Conservation (phyloP, 192 early-diverging fungal genomes). For the Coemansia sp. region DNA sequence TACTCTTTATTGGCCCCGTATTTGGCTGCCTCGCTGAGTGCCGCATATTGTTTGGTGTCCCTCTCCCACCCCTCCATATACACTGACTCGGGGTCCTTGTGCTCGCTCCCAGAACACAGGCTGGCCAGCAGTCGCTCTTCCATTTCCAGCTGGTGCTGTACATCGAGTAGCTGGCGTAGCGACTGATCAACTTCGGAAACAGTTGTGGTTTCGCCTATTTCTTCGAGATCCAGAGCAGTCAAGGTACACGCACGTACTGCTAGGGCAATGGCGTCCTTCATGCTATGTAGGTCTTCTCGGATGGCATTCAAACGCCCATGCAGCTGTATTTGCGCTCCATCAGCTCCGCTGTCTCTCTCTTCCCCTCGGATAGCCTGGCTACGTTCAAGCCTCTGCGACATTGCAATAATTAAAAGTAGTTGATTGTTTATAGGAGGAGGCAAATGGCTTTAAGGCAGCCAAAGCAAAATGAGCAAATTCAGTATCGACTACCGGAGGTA, state of each 20-base stretch:
- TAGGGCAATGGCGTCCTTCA: conserved; percentile 15
- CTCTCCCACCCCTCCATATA: conserved; percentile 12
- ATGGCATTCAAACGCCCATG: conserved; percentile 7
- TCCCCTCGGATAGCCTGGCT: not conserved
- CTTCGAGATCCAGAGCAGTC: conserved; percentile 26
- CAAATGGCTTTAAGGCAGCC: not conserved
- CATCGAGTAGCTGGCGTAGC: conserved; percentile 29
- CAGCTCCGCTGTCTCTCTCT: not conserved
- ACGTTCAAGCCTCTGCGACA: conserved; percentile 10
- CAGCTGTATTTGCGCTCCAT: conserved; percentile 22
- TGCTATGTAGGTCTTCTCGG: conserved; percentile 6
- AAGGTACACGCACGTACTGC: conserved; percentile 22
- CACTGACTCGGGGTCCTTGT: not conserved
- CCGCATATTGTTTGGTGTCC: conserved; percentile 7
- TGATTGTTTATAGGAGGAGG: not conserved
- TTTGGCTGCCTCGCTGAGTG: conserved; percentile 10
- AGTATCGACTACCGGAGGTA: not conserved
- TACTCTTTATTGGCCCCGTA: conserved; percentile 25
- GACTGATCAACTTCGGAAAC: conserved; percentile 17
- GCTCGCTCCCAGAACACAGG: conserved; percentile 4
- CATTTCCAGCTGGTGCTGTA: conserved; percentile 23
- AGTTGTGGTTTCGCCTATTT: conserved; percentile 10
- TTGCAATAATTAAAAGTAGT: not conserved
- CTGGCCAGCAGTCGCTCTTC: conserved; percentile 15
- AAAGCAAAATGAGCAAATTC: not conserved